Evolutionary conservation across 495 filamentous ascomycete genomes (phyloP), one percentile per base, ranked within the genome.

Genomic region (Podospora sp.): DNA sequence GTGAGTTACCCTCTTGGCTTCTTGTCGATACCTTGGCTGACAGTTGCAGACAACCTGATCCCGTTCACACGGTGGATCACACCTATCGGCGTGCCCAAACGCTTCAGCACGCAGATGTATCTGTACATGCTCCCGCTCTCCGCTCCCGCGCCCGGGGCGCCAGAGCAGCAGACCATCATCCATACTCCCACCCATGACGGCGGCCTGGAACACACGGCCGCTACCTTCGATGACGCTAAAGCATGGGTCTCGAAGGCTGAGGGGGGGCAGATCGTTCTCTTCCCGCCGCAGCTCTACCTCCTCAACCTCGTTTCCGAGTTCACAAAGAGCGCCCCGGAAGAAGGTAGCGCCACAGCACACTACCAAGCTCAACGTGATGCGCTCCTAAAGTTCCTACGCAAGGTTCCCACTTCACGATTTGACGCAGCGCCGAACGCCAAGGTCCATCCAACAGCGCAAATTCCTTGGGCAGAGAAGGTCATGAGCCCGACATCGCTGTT

Each of bases 101-200:
- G 95, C 21, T 99, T 92, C 74, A 90, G 90, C 1, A 97, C 93
- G 8, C 93, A 97, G 74, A 97, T 99, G 93, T 99, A 98, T 74
- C 72, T 99, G 8, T 95, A 97, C 76, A 90, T 97, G 79, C 83
- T 97, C n/a, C 93, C 95, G 0, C 79, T 93, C 20, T 58, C 65
- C 33, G 12, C 51, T 29, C 18, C 11, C 12, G 18, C 60, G 36
- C 46, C 63, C 11, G 40, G 40, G 4, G 14, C 58, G 4, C 7
- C 72, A 4, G 60, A 67, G n/a, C 69, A 73, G 0, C 71, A 81
- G 59, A 72, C 75, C 6, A 60, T 81, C 24, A 72, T 85, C 24
- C 88, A 85, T 9, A 78, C 87, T 2, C 91, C 92, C 0, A 93
- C 90, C 1, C 86, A 85, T 27, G 94, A 97, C 73, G 93, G 92